Base-by-base conservation (phyloP, 2,329 filamentous ascomycete species). In the Bipolaris sorokiniana region DNA sequence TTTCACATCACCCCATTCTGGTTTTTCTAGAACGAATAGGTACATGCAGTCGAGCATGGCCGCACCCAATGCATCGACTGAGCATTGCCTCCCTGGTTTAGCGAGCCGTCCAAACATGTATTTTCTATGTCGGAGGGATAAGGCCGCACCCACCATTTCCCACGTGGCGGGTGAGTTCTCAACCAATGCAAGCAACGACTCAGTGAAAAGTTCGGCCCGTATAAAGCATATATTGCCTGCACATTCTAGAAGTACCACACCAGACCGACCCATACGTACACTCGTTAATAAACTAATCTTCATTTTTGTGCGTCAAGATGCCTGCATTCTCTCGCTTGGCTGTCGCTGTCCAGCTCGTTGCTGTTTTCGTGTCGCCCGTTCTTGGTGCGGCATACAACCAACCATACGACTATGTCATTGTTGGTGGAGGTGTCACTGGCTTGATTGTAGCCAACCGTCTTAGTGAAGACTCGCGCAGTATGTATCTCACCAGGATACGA, bases 341-440 rank as follows among this genome's bases (percentile, higher is more conserved):
- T n/a, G 59, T 65, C 15, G 65, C 65, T 48, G 59, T 64, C 46
- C 68, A 69, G 62, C 58, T 70, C 15, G 49, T 68, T 54, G 57
- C 63, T 59, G 52, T 66, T 18, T 54, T 68, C 31, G 22, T 69
- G n/a, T 57, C 61, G 11, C 64, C 66, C 10, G 64, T 61, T 53
- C 59, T 62, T 48, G 59, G 59, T 42, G 56, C 53, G 10, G 59
- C 50, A 9, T 48, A 56, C 13, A 49, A 52, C 20, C 51, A 56
- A 34, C 54, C 63, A 26, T 71, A 70, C 34, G 71, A 74, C 54
- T 74, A 74, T 63, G 63, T 74, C 7, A 68, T 74, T 37, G 66
- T 74, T 33, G 71, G 71, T 46, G 71, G 68, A 41, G 71, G 70
- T 37, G 60, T 69, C n/a, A 70, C 63, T 11, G 71, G 71, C 5